These are phyloP conservation scores for Closterium sp. DNA, from an alignment of 139 green algal genomes.

Conservation along the genomic window DNA sequence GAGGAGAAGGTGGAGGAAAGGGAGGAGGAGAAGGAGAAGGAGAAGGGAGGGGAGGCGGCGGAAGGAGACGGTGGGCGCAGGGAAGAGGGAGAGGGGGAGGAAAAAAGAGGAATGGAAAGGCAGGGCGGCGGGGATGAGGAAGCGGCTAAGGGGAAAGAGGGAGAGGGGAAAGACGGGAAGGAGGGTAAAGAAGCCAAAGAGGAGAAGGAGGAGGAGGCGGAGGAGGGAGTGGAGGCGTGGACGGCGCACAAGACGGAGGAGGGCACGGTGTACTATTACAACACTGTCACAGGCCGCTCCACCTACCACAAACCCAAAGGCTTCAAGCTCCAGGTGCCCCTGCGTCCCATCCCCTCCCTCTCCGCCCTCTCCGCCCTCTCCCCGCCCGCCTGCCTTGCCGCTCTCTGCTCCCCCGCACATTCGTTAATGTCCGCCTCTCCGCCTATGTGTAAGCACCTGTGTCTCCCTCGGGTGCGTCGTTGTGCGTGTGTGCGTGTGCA, in stretches of 20 bases:
- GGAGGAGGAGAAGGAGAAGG: neutral
- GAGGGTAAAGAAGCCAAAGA: conserved; percentile 4
- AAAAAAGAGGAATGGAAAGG: neutral
- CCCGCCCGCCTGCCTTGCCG: neutral
- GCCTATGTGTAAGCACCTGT: neutral
- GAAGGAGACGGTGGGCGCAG: neutral
- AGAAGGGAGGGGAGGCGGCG: neutral
- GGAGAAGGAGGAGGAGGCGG: conserved; percentile 16
- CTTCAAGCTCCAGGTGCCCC: conserved; percentile 46
- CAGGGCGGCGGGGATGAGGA: neutral
- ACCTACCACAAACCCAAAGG: conserved; percentile 60
- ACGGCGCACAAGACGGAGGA: conserved; percentile 63
- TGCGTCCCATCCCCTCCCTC: neutral
- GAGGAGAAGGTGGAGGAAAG: neutral
- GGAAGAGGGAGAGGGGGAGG: neutral
- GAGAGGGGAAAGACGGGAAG: neutral
- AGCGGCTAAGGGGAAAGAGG: neutral
- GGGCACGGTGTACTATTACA: conserved; percentile 75
- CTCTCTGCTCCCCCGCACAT: neutral
- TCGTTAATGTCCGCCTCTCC: neutral
- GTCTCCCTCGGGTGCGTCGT: neutral
- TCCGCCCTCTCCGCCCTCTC: neutral
- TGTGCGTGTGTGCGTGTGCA: neutral
- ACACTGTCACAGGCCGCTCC: conserved; percentile 65
- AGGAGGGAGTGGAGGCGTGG: conserved; percentile 53